Conservation (phyloP, 257 asterid genomes). For the Capsicum baccatum region DNA sequence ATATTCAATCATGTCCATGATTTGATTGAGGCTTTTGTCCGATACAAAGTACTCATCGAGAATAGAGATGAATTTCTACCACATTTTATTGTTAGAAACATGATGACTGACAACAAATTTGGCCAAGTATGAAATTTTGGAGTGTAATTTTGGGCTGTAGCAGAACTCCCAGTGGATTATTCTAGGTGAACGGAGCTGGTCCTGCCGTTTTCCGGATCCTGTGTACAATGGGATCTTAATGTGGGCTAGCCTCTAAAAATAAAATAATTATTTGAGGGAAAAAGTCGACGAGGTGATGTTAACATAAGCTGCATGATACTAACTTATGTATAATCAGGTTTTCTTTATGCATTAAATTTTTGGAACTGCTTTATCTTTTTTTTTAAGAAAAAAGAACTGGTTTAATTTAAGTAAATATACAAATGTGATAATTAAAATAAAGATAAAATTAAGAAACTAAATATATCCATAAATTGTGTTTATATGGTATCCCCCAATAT, state of each 20-base stretch:
- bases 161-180: neutral
- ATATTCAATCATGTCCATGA: conserved; percentile 7
- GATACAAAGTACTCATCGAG: neutral
- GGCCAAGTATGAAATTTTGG: conserved; percentile 8
- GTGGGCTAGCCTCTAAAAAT: neutral
- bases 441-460: neutral
- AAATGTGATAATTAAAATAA: neutral
- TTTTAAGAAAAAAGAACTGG: neutral
- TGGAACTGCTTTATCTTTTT: neutral
- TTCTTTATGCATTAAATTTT: neutral
- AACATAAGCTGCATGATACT: conserved; percentile 3
- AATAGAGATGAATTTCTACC: neutral
- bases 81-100: neutral
- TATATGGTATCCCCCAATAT: neutral
- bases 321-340: neutral
- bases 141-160: conserved; percentile 6
- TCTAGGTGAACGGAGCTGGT: neutral
- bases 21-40: neutral
- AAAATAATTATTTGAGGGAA: neutral
- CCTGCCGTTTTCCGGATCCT: neutral
- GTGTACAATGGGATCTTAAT: neutral
- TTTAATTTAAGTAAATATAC: neutral
- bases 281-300: neutral
- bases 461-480: conserved; percentile 6
- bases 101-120: neutral